Percentiles rank a stretch among this genome's conserved stretches.
These are phyloP conservation scores for Bretziella fagacearum DNA, from an alignment of 2,329 filamentous ascomycete genomes.

Conservation along the genomic window DNA sequence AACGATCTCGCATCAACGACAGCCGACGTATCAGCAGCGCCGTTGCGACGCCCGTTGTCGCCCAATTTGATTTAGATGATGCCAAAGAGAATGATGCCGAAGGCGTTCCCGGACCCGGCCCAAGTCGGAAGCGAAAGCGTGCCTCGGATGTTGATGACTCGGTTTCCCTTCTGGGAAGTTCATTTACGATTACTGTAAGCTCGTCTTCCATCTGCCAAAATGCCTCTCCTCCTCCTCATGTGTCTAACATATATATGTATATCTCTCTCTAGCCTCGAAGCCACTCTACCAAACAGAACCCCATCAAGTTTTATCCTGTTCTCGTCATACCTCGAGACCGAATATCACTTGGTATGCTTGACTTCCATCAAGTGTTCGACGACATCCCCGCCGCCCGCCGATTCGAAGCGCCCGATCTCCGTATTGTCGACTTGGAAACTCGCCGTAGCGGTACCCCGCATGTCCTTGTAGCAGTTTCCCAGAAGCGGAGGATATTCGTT, in stretches of 20 bases:
- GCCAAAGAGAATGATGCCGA: conserved; percentile 5
- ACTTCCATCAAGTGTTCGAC: conserved; percentile 33
- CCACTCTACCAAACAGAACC: conserved; percentile 33
- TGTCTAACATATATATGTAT: no score
- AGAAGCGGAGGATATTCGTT: conserved; percentile 8
- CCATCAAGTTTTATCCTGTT: conserved; percentile 39
- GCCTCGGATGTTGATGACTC: conserved; percentile 11
- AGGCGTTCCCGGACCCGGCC: background rate
- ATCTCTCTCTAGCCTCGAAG: conserved; percentile 34
- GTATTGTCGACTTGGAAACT: conserved; percentile 45
- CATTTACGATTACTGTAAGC: conserved; percentile 9
- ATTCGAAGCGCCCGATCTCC: conserved; percentile 44
- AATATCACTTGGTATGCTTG: conserved; percentile 44
- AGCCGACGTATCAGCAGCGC: conserved; percentile 3
- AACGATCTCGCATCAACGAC: background rate
- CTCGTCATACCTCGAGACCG: conserved; percentile 45
- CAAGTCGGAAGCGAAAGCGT: conserved; percentile 11
- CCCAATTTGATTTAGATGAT: conserved; percentile 6
- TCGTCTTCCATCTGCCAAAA: no score
- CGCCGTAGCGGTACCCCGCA: conserved; percentile 37
- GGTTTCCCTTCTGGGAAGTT: conserved; percentile 6
- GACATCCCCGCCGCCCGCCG: conserved; percentile 33
- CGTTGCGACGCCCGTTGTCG: conserved; percentile 1
- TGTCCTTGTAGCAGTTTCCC: conserved; percentile 32
- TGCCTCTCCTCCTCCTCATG: background rate